Conservation (phyloP, 306 rosid species). For the Medicago ruthenica region DNA sequence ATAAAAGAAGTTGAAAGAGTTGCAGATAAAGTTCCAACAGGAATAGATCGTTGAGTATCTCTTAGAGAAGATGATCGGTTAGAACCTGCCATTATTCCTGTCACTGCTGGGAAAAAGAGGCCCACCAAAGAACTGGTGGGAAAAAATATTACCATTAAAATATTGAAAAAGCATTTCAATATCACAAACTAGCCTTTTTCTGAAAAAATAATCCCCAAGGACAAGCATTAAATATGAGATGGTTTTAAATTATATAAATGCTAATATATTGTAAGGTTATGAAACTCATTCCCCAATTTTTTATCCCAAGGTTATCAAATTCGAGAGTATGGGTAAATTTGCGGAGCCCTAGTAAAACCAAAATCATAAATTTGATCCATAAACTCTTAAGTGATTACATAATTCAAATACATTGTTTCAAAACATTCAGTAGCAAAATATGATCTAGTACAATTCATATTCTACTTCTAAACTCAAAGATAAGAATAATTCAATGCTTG, state of each 20-base stretch:
- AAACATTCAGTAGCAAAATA: slow-evolving; percentile 10
- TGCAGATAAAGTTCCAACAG: slow-evolving; percentile 92
- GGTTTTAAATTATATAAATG: slow-evolving; percentile 14
- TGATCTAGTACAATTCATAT: neutral
- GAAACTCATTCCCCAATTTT: slow-evolving; percentile 16
- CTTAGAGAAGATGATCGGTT: slow-evolving; percentile 92
- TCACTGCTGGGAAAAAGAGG: slow-evolving; percentile 98
- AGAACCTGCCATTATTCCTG: slow-evolving; percentile 99
- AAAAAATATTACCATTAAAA: slow-evolving; percentile 40
- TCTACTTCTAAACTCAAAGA: neutral
- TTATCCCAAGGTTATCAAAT: slow-evolving; percentile 9
- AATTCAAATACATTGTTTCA: slow-evolving; percentile 1
- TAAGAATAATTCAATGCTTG: slow-evolving; percentile 14
- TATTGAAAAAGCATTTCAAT: slow-evolving; percentile 4
- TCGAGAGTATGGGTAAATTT: neutral
- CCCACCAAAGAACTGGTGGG: slow-evolving; percentile 91
- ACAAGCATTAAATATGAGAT: slow-evolving; percentile 14
- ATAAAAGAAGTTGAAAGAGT: slow-evolving; percentile 75
- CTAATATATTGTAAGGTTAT: neutral
- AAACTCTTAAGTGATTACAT: neutral
- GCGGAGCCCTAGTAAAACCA: slow-evolving; percentile 4
- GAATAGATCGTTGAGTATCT: slow-evolving; percentile 98
- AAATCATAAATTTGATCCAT: neutral
- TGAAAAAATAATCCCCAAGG: neutral
- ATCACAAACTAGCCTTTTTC: slow-evolving; percentile 23